phyloP scores from a whole-genome alignment of 495 filamentous ascomycete genomes.

The Daldinia grandis region DNA sequence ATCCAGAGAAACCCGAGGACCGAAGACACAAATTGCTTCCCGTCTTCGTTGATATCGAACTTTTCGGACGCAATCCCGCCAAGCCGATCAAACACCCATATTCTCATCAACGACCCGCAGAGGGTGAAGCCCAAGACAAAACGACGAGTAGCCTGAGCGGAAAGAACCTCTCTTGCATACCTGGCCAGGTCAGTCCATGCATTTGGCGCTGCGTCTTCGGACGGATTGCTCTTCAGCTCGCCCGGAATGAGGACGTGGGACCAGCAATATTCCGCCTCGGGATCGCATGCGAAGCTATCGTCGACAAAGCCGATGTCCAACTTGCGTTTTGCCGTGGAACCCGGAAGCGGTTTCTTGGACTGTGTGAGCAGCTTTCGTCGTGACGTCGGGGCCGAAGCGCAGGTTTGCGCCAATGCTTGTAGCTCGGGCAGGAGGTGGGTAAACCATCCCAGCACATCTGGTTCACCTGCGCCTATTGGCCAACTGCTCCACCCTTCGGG shows the following conservation, averaged over 20 bases:
- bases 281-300: too few species aligned
- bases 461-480: background rate
- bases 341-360: background rate
- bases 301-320: background rate
- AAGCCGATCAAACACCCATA: constrained; percentile 58
- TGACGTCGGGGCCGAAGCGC: background rate
- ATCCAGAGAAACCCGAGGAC: background rate
- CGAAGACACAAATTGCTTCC: background rate
- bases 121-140: constrained; percentile 60
- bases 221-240: background rate
- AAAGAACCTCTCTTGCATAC: background rate
- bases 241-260: background rate
- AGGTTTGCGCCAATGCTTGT: background rate
- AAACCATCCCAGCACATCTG: background rate
- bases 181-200: background rate
- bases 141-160: constrained; percentile 38
- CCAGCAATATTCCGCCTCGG: background rate
- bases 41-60: constrained; percentile 56
- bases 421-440: background rate
- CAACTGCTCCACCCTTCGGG: background rate
- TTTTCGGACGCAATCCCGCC: constrained; percentile 54
- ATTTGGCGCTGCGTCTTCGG: background rate
- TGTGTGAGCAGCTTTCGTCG: background rate
- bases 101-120: constrained; percentile 45
- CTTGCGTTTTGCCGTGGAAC: background rate